Evolutionary conservation across 345 rosid species (phyloP).

Genomic region (Crucihimalaya himalaica): DNA sequence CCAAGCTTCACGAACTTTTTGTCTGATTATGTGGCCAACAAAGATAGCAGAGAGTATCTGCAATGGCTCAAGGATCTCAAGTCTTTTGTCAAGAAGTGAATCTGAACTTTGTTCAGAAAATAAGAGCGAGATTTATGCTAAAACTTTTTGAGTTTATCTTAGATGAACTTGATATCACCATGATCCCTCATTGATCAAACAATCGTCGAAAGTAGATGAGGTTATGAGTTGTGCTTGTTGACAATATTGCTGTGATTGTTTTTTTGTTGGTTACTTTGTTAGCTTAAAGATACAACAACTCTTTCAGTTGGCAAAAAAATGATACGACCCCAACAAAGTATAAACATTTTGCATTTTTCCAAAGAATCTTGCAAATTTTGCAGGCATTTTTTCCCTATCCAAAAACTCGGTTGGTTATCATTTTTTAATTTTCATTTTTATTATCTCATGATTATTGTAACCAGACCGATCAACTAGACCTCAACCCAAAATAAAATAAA

Average conservation of each 20-base stretch:
- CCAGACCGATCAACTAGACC: background rate
- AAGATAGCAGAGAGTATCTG: slow-evolving; percentile 61
- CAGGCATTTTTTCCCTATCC: background rate
- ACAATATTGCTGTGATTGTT: background rate
- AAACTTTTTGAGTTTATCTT: background rate
- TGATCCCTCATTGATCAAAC: background rate
- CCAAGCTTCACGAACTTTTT: slow-evolving; percentile 48
- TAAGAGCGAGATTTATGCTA: slow-evolving; percentile 9
- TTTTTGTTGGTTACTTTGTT: background rate
- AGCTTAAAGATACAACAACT: too few relatives aligned
- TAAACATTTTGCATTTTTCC: background rate
- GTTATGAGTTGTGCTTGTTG: background rate
- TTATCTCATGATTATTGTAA: background rate
- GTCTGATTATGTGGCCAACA: slow-evolving; percentile 52
- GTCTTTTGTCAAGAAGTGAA: slow-evolving; percentile 50
- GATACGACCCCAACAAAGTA: background rate
- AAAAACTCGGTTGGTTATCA: background rate
- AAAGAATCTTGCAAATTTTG: background rate
- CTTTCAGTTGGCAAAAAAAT: background rate
- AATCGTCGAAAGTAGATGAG: background rate
- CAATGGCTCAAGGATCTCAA: slow-evolving; percentile 62
- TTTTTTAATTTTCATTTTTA: background rate
- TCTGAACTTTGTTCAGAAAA: slow-evolving; percentile 2
- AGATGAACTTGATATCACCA: slow-evolving; percentile 1
- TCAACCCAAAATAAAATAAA: background rate